Base-by-base conservation (phyloP, 768 basidiomycete genomes). In the Termitomyces sp. region DNA sequence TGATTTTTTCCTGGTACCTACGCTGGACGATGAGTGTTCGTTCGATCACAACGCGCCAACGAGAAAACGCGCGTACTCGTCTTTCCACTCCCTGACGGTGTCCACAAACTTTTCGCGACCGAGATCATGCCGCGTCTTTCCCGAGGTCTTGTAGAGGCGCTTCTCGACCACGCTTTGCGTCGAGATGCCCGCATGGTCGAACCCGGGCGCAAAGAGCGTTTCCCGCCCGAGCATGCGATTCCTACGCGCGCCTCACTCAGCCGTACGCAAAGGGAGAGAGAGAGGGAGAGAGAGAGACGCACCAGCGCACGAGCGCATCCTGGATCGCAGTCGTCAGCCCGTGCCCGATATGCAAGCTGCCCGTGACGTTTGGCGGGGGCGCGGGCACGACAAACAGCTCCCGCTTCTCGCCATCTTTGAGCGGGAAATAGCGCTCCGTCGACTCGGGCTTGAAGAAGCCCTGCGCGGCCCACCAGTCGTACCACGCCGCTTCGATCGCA, bases 81-180 rank as follows among this genome's bases (percentile, higher is more conserved):
- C 90, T 71, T 97, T 98, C 97, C 97, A 99, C 30, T 89, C 88
- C 86, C 88, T 87, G 30, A 98, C 94, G 56, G 86, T 91, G 61
- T 88, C 85, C 63, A 99, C 68, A 73, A 99, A 98, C 65, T 80
- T 84, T 65, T 96, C 93, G 46, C 97, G 84, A 0, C 97, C 97
- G n/a, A 98, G 81, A 69, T 98, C 93, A 70, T 98, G 94, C 54
- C 96, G 77, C 2, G 90, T 91, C 72, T 86, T 78, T 1, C 92
- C 91, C 35, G 87, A 79, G 1, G 82, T 71, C 74, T 96, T 99
- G 76, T 83, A 89, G 35, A 98, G 67, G 18, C 94, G 82, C 70
- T 93, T 94, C 71, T 98, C 97, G 1, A 98, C 96, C 16, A 99
- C 96, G 46, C 92, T 92, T 72, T 99, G 97, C 0, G 97, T 98